phyloP scores from a whole-genome alignment of 2,329 filamentous ascomycete genomes.

The Fusarium sulawesiense region DNA sequence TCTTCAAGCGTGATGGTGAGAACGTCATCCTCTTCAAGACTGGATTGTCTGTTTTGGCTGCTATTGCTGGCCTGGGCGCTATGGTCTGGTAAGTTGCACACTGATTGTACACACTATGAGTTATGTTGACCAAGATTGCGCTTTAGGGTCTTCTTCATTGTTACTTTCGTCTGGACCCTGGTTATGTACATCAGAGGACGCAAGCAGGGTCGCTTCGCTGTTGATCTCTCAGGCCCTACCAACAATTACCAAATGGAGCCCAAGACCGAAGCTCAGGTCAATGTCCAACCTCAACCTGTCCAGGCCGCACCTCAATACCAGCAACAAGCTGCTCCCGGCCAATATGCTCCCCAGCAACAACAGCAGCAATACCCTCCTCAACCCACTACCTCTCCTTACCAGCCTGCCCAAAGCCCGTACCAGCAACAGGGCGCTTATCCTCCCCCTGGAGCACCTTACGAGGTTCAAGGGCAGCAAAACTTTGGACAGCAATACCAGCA shows the following conservation, averaged over 20 bases:
- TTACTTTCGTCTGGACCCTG: slow-evolving; percentile 52
- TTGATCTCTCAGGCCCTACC: slow-evolving; percentile 23
- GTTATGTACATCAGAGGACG: slow-evolving; percentile 52
- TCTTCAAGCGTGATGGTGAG: slow-evolving; percentile 40
- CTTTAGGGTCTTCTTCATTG: slow-evolving; percentile 55
- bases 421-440: slow-evolving; percentile 46
- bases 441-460: slow-evolving; percentile 36
- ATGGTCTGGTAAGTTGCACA: slow-evolving; percentile 53
- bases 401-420: slow-evolving; percentile 46
- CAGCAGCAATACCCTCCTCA: slow-evolving; percentile 31
- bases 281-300: slow-evolving; percentile 33
- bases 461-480: slow-evolving; percentile 34
- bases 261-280: slow-evolving; percentile 47
- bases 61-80: slow-evolving; percentile 58
- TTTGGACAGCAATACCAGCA: slow-evolving; percentile 22
- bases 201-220: slow-evolving; percentile 52
- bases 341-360: slow-evolving; percentile 28
- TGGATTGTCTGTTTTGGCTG: slow-evolving; percentile 53
- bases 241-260: slow-evolving; percentile 51
- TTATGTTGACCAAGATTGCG: background rate
- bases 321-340: slow-evolving; percentile 21
- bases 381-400: slow-evolving; percentile 25
- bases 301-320: slow-evolving; percentile 39
- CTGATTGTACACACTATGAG: accelerated
- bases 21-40: slow-evolving; percentile 51